Evolutionary conservation across 306 rosid species (phyloP).

Genomic region (Fragaria ananassa): DNA sequence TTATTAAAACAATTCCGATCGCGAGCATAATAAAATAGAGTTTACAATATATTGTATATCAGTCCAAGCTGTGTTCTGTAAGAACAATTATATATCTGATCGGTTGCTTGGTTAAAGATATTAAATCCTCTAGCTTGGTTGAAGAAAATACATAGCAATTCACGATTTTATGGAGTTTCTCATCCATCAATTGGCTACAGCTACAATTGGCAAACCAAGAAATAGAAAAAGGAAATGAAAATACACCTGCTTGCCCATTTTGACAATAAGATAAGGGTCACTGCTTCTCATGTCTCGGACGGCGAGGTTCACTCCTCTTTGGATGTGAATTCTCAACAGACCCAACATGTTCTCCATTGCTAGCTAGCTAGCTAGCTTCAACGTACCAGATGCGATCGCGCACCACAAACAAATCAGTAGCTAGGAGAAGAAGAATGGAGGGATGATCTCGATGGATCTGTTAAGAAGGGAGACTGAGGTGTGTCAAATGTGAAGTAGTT

Average conservation of each 20-base stretch:
- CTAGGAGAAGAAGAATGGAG: not conserved
- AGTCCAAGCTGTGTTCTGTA: no score
- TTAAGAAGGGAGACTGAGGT: not conserved
- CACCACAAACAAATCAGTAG: not conserved
- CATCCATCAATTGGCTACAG: not conserved
- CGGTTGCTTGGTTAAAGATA: not conserved
- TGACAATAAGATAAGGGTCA: conserved; percentile 69
- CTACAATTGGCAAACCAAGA: not conserved
- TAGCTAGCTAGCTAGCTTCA: not conserved
- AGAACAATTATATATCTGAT: not conserved
- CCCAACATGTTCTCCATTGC: conserved; percentile 62
- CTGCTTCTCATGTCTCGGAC: conserved; percentile 59
- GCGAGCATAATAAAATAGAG: no score
- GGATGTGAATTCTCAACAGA: conserved; percentile 53
- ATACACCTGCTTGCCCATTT: conserved; percentile 63
- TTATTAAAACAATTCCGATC: no score
- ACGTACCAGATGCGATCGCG: no score
- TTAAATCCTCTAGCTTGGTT: not conserved
- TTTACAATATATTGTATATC: no score
- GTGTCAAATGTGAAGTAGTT: not conserved
- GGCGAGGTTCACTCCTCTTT: conserved; percentile 66
- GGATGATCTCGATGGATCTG: not conserved
- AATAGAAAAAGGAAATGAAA: not conserved
- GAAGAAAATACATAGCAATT: no score
- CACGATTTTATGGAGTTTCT: no score